A percentile compares a stretch with the other conserved stretches of the same genome.
These are phyloP conservation scores for Backusella macrospora DNA, from an alignment of 192 early-diverging fungal species.

Conservation along the genomic window DNA sequence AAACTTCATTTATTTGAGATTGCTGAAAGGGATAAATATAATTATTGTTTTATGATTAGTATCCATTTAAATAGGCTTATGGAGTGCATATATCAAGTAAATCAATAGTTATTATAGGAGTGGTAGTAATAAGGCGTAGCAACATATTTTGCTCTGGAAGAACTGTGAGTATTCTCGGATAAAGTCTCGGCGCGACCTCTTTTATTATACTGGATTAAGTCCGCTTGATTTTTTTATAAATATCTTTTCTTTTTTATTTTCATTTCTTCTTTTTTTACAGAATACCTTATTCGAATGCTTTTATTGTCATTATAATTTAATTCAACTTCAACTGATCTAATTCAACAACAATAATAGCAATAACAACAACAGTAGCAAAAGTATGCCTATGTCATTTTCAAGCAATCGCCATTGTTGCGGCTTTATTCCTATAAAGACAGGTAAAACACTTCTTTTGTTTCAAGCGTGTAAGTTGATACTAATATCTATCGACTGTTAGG, in stretches of 20 bases:
- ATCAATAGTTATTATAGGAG: not conserved
- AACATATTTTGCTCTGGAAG: not conserved
- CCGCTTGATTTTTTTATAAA: not conserved
- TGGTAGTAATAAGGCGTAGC: not conserved
- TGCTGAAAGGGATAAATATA: not conserved
- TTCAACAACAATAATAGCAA: not conserved
- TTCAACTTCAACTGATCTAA: not conserved
- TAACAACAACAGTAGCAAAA: not conserved
- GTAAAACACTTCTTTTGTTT: not conserved
- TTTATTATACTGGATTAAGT: not conserved
- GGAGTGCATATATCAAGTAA: too few relatives aligned
- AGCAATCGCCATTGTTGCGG: constrained; percentile 17
- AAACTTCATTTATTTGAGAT: not conserved
- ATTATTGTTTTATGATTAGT: not conserved
- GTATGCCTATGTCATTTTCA: constrained; percentile 16
- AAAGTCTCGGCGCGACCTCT: constrained; percentile 4
- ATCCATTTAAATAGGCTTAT: too few relatives aligned
- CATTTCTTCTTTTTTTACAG: not conserved
- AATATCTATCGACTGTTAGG: not conserved
- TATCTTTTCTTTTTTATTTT: not conserved
- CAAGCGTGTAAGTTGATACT: not conserved
- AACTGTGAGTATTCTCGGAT: not conserved
- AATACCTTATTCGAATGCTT: not conserved
- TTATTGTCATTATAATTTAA: not conserved
- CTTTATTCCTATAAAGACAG: constrained; percentile 25